These are phyloP conservation scores for Bipolaris zeicola DNA, from an alignment of 2,329 filamentous ascomycete species.

Conservation along the genomic window DNA sequence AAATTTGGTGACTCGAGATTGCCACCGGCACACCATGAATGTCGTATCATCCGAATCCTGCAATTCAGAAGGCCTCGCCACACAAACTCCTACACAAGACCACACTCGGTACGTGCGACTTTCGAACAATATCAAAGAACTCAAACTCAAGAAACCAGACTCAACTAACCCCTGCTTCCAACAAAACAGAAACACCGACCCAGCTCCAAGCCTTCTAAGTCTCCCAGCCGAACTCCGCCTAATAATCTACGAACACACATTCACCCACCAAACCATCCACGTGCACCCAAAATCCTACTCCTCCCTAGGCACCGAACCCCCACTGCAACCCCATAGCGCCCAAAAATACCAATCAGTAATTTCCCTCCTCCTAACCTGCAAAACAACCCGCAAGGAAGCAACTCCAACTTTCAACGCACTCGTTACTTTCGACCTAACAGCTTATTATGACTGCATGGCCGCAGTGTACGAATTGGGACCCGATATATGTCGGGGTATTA, in stretches of 20 bases:
- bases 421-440: conserved; percentile 8
- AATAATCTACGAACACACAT: conserved; percentile 12
- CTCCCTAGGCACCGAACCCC: neutral
- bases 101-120: neutral
- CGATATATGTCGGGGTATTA: conserved; percentile 2
- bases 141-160: too few species aligned
- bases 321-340: neutral
- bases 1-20: too few species aligned
- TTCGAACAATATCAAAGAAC: too few species aligned
- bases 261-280: conserved; percentile 5
- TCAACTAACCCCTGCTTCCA: neutral
- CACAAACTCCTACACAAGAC: neutral
- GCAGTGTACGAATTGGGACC: conserved; percentile 8
- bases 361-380: conserved; percentile 6
- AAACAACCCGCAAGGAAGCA: conserved; percentile 3
- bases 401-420: conserved; percentile 4
- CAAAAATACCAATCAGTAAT: conserved; percentile 1
- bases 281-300: conserved; percentile 6
- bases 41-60: neutral
- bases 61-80: neutral
- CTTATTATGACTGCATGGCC: conserved; percentile 6
- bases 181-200: neutral
- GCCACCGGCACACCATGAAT: neutral
- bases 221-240: conserved; percentile 11
- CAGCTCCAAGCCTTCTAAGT: neutral